A percentile compares a stretch with the other conserved stretches of the same genome.
Conservation (phyloP, 169 alveolate species). For the Plasmodium yoelii region DNA sequence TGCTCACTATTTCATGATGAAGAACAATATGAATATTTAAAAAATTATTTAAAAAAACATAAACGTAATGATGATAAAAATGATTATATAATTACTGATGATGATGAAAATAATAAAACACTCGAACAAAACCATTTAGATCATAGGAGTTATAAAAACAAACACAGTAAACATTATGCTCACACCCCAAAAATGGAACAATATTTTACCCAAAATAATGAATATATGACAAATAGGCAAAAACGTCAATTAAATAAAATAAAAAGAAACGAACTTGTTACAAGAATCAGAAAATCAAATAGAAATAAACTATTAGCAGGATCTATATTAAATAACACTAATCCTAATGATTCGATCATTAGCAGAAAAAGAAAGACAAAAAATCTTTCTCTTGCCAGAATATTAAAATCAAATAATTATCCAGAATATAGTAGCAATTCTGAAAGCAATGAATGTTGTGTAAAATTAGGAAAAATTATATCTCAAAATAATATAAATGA, state of each 20-base stretch:
- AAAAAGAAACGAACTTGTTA: neutral
- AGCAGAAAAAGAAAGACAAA: neutral
- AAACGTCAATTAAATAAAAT: neutral
- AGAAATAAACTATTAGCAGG: neutral
- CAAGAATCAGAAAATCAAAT: neutral
- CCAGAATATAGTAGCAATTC: slow-evolving; percentile 25
- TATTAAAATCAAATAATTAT: slow-evolving; percentile 7
- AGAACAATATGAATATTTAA: too few species aligned
- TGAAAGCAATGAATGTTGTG: slow-evolving; percentile 12
- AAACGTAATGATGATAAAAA: too few species aligned
- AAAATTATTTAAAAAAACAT: too few species aligned
- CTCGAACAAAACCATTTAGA: too few species aligned
- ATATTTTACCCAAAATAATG: too few species aligned
- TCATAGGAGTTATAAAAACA: too few species aligned
- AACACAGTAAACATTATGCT: too few species aligned
- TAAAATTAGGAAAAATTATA: slow-evolving; percentile 25
- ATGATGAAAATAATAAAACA: too few species aligned
- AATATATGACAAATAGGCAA: too few species aligned
- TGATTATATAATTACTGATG: too few species aligned
- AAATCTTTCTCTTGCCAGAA: slow-evolving; percentile 11
- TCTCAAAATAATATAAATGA: slow-evolving; percentile 5
- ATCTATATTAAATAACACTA: neutral
- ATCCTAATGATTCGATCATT: neutral
- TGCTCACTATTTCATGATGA: too few species aligned
- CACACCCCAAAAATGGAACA: too few species aligned